Percentiles rank a stretch among this genome's conserved stretches.
phyloP scores from a whole-genome alignment of 2,329 filamentous ascomycete genomes.

The Paramyrothecium sp. region DNA sequence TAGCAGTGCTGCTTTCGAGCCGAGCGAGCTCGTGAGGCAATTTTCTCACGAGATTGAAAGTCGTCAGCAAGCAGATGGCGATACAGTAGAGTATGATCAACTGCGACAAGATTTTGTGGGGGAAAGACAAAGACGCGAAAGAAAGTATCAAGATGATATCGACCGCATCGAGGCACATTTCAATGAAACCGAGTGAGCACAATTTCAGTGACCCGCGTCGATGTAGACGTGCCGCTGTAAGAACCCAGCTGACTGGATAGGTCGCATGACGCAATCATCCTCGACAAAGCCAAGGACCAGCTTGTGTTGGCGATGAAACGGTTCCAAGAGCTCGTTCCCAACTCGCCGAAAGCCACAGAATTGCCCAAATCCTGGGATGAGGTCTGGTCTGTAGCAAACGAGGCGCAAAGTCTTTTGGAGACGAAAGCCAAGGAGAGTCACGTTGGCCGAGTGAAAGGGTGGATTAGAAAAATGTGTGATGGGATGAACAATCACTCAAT shows the following conservation, averaged over 20 bases:
- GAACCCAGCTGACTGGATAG: neutral
- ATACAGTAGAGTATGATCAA: conserved; percentile 5
- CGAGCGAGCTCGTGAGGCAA: neutral
- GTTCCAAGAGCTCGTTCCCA: conserved; percentile 7
- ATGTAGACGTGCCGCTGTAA: too few relatives aligned
- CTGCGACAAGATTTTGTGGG: conserved; percentile 1
- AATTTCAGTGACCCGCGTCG: too few relatives aligned
- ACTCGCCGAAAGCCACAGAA: neutral
- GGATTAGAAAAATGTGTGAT: conserved; percentile 10
- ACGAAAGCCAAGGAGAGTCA: conserved; percentile 3
- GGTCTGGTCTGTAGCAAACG: neutral
- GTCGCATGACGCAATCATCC: neutral
- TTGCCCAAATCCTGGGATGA: conserved; percentile 6
- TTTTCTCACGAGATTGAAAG: too few relatives aligned
- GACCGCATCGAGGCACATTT: conserved; percentile 6
- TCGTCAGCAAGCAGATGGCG: neutral
- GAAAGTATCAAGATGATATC: neutral
- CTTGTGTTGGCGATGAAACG: conserved; percentile 7
- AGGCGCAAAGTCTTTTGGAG: conserved; percentile 9
- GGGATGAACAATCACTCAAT: conserved; percentile 12
- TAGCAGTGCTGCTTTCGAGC: neutral
- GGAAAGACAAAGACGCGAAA: conserved; percentile 1
- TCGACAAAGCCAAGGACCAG: conserved; percentile 5
- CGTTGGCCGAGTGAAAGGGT: conserved; percentile 5
- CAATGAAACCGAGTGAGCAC: conserved; percentile 1